These are phyloP conservation scores for Vanrija sp. DNA, from an alignment of 1,284 basidiomycete species.

Conservation along the genomic window DNA sequence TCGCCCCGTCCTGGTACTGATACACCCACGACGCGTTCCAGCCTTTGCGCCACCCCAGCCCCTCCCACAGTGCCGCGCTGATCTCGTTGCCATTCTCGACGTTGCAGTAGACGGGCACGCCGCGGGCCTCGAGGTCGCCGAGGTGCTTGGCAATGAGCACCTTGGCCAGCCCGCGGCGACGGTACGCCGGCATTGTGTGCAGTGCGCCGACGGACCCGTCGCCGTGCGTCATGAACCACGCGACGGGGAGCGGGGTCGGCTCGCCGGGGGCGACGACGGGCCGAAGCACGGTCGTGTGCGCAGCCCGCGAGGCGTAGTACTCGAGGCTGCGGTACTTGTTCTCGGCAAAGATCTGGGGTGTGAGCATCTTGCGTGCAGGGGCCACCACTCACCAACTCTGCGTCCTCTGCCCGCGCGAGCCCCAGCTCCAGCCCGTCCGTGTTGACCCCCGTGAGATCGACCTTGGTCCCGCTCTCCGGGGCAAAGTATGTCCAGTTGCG, in stretches of 20 bases:
- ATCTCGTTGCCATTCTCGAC: constrained; percentile 19
- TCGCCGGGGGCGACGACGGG: not conserved
- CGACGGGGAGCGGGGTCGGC: constrained; percentile 2
- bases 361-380: not conserved
- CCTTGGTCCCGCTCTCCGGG: not conserved
- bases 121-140: not conserved
- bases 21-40: constrained; percentile 20
- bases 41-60: constrained; percentile 18
- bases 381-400: constrained; percentile 13
- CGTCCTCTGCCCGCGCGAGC: constrained; percentile 12
- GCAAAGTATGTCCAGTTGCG: constrained; percentile 4
- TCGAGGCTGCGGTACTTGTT: constrained; percentile 4
- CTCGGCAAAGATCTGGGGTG: not conserved
- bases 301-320: constrained; percentile 18
- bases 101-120: constrained; percentile 8
- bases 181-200: constrained; percentile 18
- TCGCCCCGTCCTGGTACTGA: not conserved
- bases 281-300: constrained; percentile 16
- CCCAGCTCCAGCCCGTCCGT: constrained; percentile 6
- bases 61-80: constrained; percentile 20
- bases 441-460: not conserved
- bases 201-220: constrained; percentile 27
- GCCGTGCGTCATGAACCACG: constrained; percentile 24
- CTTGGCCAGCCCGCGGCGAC: constrained; percentile 24
- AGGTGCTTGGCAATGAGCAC: constrained; percentile 19